Percentiles rank a stretch among this genome's conserved stretches.
These are phyloP conservation scores for Cicer bijugum DNA, from an alignment of 306 rosid species.

Conservation along the genomic window DNA sequence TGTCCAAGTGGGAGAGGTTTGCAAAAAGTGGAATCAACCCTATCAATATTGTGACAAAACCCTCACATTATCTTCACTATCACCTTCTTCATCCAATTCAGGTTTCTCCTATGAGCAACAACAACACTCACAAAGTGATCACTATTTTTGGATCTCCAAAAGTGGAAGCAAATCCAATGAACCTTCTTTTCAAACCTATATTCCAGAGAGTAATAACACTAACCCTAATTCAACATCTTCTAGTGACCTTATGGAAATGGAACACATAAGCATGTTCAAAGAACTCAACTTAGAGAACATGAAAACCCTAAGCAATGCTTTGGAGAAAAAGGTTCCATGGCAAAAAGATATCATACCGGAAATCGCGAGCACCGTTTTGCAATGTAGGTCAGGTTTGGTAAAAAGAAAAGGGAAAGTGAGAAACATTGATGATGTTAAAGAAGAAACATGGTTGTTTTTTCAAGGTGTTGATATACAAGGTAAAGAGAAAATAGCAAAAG, in stretches of 20 bases:
- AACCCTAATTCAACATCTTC: constrained; percentile 73
- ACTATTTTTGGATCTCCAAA: constrained; percentile 54
- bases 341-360: constrained; percentile 73
- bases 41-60: constrained; percentile 63
- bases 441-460: constrained; percentile 92
- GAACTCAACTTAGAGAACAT: constrained; percentile 69
- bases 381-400: constrained; percentile 74
- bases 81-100: constrained; percentile 76
- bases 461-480: constrained; percentile 79
- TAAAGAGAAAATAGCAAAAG: constrained; percentile 74
- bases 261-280: constrained; percentile 61
- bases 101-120: constrained; percentile 60
- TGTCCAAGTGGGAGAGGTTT: constrained; percentile 68
- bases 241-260: constrained; percentile 71
- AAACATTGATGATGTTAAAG: constrained; percentile 53
- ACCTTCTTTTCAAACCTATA: constrained; percentile 60
- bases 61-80: constrained; percentile 62
- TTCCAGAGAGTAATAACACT: constrained; percentile 29
- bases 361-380: constrained; percentile 68
- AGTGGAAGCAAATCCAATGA: constrained; percentile 42
- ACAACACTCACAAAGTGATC: constrained; percentile 44
- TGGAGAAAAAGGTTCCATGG: constrained; percentile 84
- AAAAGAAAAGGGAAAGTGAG: constrained; percentile 65
- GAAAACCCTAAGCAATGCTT: constrained; percentile 65
- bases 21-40: constrained; percentile 74